Evolutionary conservation across 768 basidiomycete species (phyloP).

Genomic region (Tylopilus felleus): DNA sequence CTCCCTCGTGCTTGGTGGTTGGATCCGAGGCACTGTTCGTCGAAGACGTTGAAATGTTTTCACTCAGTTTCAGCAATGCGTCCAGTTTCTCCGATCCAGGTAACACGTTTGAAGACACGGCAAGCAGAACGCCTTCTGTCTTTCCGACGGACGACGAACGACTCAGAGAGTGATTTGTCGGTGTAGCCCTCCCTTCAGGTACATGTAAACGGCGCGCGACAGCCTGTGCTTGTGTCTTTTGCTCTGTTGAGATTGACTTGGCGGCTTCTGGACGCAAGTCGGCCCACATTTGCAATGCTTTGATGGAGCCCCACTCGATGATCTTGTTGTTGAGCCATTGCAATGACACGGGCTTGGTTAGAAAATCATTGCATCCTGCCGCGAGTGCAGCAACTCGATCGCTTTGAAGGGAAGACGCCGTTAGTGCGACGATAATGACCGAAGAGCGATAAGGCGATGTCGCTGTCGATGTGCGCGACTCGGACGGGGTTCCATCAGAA

Average conservation of each 20-base stretch:
- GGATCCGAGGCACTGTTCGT: neutral
- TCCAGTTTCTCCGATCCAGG: conserved; percentile 23
- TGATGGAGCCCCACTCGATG: conserved; percentile 99
- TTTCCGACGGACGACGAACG: conserved; percentile 38
- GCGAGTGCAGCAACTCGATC: conserved; percentile 97
- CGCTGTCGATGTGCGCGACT: conserved; percentile 38
- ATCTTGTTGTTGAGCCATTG: conserved; percentile 98
- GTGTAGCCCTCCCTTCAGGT: conserved; percentile 44
- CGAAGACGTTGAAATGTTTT: conserved; percentile 18
- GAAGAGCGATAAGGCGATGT: conserved; percentile 81
- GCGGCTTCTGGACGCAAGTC: conserved; percentile 65
- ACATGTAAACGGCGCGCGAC: conserved; percentile 48
- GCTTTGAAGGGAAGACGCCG: conserved; percentile 90
- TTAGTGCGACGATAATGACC: conserved; percentile 99
- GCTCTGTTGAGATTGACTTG: conserved; percentile 43
- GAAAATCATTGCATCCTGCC: conserved; percentile 97
- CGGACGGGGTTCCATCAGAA: conserved; percentile 48
- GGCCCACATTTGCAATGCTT: conserved; percentile 90
- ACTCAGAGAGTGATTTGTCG: conserved; percentile 32
- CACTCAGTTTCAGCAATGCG: conserved; percentile 23
- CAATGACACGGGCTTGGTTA: conserved; percentile 95
- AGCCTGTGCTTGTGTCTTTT: conserved; percentile 45
- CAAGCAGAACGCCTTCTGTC: conserved; percentile 20
- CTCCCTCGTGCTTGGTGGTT: conserved; percentile 20
- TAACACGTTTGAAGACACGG: conserved; percentile 15